Percentiles rank a stretch among this genome's conserved stretches.
Conservation (phyloP, 1,284 basidiomycete species). For the Sporisorium iseilematis-ciliati region DNA sequence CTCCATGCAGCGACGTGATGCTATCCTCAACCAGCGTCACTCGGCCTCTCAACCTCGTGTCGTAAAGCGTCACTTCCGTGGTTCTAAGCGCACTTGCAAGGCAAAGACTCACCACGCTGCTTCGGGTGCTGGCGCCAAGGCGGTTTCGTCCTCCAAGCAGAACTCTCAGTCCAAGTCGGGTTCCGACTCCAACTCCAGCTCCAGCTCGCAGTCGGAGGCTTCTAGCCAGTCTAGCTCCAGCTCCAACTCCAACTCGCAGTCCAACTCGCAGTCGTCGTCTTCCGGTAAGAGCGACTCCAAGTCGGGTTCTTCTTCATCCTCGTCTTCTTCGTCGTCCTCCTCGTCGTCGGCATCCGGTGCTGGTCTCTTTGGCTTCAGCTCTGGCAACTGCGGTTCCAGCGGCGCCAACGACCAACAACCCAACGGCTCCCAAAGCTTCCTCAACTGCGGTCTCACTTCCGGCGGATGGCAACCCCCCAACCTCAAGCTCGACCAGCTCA, state of each 20-base stretch:
- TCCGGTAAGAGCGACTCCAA: conserved; percentile 21
- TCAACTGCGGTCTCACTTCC: conserved; percentile 59
- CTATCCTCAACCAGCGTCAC: conserved; percentile 31
- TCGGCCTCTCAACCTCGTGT: conserved; percentile 7
- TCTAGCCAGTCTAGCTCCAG: conserved; percentile 12
- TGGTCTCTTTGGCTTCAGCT: conserved; percentile 45
- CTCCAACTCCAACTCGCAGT: conserved; percentile 13
- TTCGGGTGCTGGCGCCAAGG: conserved; percentile 13
- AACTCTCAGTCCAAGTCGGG: conserved; percentile 16
- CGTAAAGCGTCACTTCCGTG: conserved; percentile 31
- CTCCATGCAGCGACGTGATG: conserved; percentile 46
- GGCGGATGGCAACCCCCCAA: conserved; percentile 56
- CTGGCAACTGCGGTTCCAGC: conserved; percentile 27
- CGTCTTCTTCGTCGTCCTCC: conserved; percentile 16
- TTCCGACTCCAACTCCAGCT: conserved; percentile 13
- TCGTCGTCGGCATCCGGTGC: conserved; percentile 23
- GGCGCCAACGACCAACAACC: conserved; percentile 45
- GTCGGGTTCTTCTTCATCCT: conserved; percentile 17
- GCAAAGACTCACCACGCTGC: conserved; percentile 35
- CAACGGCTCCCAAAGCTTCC: conserved; percentile 57
- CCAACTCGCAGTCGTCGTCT: conserved; percentile 17
- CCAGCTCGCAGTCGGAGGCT: conserved; percentile 17
- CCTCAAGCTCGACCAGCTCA: conserved; percentile 48
- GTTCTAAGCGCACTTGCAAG: conserved; percentile 38
- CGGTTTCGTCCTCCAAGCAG: conserved; percentile 19